Evolutionary conservation across 495 filamentous ascomycete species (phyloP).

Genomic region (Symbiotaphrina buchneri): DNA sequence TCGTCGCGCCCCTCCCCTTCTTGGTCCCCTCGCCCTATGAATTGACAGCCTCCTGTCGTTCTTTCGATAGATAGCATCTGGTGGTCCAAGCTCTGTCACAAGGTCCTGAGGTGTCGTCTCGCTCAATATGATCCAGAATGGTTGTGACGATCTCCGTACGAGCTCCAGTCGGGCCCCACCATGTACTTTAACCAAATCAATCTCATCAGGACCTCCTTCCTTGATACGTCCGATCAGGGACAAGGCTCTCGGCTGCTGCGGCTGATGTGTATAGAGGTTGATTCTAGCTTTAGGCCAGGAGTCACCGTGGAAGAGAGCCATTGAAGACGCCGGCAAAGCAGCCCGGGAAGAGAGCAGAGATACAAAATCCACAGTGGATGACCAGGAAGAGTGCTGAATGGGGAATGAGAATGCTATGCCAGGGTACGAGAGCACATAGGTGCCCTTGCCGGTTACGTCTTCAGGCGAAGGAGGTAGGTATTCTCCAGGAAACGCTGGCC

Average conservation of each 20-base stretch:
- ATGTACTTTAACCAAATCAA: slow-evolving; percentile 53
- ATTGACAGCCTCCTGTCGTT: slow-evolving; percentile 83
- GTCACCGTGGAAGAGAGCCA: slow-evolving; percentile 72
- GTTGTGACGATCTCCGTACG: slow-evolving; percentile 32
- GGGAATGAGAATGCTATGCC: slow-evolving; percentile 85
- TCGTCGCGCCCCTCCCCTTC: slow-evolving; percentile 3
- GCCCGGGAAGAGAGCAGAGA: slow-evolving; percentile 60
- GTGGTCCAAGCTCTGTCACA: slow-evolving; percentile 71
- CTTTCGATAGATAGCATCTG: slow-evolving; percentile 89
- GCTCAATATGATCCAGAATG: slow-evolving; percentile 47
- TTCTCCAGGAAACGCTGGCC: slow-evolving; percentile 81
- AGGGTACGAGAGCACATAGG: slow-evolving; percentile 79
- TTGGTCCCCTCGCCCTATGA: slow-evolving; percentile 30
- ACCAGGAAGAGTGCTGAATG: slow-evolving; percentile 53
- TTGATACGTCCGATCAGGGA: slow-evolving; percentile 32
- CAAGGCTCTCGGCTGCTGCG: slow-evolving; percentile 40
- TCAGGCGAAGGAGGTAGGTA: slow-evolving; percentile 38
- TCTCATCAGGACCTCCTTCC: slow-evolving; percentile 49
- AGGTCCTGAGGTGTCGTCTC: slow-evolving; percentile 80
- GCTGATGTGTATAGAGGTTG: slow-evolving; percentile 48
- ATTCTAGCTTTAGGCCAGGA: slow-evolving; percentile 70
- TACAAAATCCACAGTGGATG: slow-evolving; percentile 63
- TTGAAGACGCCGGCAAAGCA: slow-evolving; percentile 48
- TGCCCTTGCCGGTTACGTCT: slow-evolving; percentile 27
- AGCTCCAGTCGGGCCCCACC: slow-evolving; percentile 58